phyloP scores from a whole-genome alignment of 2,329 filamentous ascomycete genomes.

The Helicocarpus griseus region DNA sequence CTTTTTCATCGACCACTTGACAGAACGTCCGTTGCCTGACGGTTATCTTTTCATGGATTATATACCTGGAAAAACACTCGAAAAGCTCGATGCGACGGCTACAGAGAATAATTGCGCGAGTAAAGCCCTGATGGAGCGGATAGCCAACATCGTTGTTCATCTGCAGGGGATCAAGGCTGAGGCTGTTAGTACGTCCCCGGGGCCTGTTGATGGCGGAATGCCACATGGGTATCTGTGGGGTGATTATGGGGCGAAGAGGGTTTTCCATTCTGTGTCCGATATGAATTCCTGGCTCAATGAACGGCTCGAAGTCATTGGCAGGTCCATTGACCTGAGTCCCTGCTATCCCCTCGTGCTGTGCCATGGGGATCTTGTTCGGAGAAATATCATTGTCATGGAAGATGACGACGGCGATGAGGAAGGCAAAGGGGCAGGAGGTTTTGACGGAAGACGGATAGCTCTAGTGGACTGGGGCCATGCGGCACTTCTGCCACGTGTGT shows the following conservation, averaged over 20 bases:
- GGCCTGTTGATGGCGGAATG: slow-evolving; percentile 10
- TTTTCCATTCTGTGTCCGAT: slow-evolving; percentile 10
- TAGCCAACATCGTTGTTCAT: slow-evolving; percentile 10
- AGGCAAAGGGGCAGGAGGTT: too few species aligned
- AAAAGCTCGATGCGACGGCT: slow-evolving; percentile 2
- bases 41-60: slow-evolving; percentile 14
- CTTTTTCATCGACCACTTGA: not conserved
- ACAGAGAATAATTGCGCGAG: too few species aligned
- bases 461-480: not conserved
- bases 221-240: slow-evolving; percentile 13
- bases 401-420: too few species aligned
- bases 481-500: not conserved
- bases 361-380: slow-evolving; percentile 10
- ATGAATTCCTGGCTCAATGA: slow-evolving; percentile 13
- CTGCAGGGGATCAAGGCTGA: slow-evolving; percentile 4
- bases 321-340: slow-evolving; percentile 12
- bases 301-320: slow-evolving; percentile 10
- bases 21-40: not conserved
- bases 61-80: slow-evolving; percentile 9
- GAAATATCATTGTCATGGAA: slow-evolving; percentile 9
- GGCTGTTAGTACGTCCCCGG: slow-evolving; percentile 8
- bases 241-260: slow-evolving; percentile 8
- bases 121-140: slow-evolving; percentile 8
- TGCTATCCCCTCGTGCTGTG: slow-evolving; percentile 12
- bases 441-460: too few species aligned